Evolutionary conservation across 305 asterid genomes (phyloP), one percentile per base, ranked within the genome.

Genomic region (Solanum hybrid): DNA sequence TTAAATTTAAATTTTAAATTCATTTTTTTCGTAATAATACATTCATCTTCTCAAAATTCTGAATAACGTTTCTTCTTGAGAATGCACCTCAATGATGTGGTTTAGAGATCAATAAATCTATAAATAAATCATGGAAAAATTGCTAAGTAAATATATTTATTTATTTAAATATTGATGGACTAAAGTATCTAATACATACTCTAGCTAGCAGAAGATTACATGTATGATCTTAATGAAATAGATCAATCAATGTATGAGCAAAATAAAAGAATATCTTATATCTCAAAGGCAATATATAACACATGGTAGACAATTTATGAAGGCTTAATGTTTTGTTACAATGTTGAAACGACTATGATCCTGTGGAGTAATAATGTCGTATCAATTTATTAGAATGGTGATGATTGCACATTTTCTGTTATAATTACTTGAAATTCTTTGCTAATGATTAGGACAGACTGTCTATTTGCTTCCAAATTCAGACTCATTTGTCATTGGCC

Each of bases 371-470:
- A 89, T 76, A 79, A 77, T 33, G 33, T 61, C 16, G 89, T 87
- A 86, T 93, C 89, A 92, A 90, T 71, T 88, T 61, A 89, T 86
- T 90, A 16, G 88, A 87, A 67, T 61, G 88, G 73, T 86, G 87
- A 88, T 74, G 86, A 79, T 64, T 34, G 89, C 87, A 92, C 89
- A 89, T 69, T 80, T 87, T 40, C 33, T 88, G 91, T 90, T 89
- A 92, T 93, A 88, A 91, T 92, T 51, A 88, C 90, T 79, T 61
- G 67, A 91, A 90, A 89, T 79, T 89, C 61, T 76, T 24, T 90
- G 40, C 90, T 89, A 84, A 91, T 93, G 89, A 92, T 91, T 92
- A 78, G 88, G 90, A 37, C 92, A 90, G 90, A 75, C 87, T 39
- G 81, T 51, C 20, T 84, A 20, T n/a, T 81, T 90, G 92, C 91